phyloP scores from a whole-genome alignment of 1,284 basidiomycete genomes.

The Papiliotrema laurentii region DNA sequence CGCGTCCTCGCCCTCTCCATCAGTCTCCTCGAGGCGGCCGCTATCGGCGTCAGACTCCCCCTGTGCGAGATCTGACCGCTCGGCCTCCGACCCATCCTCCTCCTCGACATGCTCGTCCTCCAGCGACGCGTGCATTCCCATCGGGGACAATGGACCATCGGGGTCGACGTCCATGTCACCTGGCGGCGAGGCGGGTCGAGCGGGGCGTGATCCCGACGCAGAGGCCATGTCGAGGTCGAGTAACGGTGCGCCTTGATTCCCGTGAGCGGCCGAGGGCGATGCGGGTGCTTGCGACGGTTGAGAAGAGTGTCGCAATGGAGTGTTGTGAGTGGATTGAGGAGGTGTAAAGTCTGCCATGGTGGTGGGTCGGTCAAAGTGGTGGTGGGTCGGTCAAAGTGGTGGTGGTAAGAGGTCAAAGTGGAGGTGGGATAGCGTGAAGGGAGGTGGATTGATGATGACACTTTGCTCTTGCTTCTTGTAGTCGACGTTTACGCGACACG shows the following conservation, averaged over 20 bases:
- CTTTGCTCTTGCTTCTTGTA: too few species aligned
- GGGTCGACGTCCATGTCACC: conserved; percentile 7
- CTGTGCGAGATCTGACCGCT: too few species aligned
- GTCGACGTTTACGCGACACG: too few species aligned
- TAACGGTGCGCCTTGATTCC: too few species aligned
- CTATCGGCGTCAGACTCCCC: too few species aligned
- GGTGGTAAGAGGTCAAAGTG: background rate
- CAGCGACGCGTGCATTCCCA: background rate
- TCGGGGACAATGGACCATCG: too few species aligned
- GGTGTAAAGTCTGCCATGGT: conserved; percentile 6
- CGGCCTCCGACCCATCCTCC: background rate
- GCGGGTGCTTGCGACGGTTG: background rate
- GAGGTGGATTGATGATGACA: background rate
- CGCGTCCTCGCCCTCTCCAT: background rate
- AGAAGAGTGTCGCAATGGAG: conserved; percentile 17
- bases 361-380: background rate
- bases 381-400: background rate
- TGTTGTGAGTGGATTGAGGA: conserved; percentile 22
- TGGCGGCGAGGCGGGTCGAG: too few species aligned
- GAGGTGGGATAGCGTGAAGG: too few species aligned
- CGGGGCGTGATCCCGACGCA: too few species aligned
- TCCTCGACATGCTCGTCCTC: conserved; percentile 2
- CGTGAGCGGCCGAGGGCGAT: conserved; percentile 5
- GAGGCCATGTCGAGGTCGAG: too few species aligned
- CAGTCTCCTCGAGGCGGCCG: too few species aligned